Base-by-base conservation (phyloP, 2,329 filamentous ascomycete species). In the Fonsecaea monophora region DNA sequence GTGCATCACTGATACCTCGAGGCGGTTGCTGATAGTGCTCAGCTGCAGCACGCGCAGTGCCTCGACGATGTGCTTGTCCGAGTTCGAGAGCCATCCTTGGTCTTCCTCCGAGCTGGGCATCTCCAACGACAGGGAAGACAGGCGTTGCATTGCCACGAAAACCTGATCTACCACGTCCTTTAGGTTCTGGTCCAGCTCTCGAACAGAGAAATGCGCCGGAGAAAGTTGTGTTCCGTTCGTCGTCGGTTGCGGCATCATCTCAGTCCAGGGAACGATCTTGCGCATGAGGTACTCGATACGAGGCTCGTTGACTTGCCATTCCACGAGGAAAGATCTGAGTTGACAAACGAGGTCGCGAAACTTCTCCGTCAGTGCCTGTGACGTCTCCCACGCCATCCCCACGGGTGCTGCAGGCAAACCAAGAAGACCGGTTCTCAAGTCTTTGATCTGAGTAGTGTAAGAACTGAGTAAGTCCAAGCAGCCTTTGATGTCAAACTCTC, bases 141-240 rank as follows among this genome's bases (percentile, higher is more conserved):
- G 84, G 69, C 89, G 87, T 76, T 97, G 92, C 56, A 96, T 84
- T 0, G 91, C 89, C 40, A 94, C 90, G 1, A 97, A 87, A 34
- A 94, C 86, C 58, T 87, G 86, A 77, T 96, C 91, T 55, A 90
- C 86, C n/a, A 90, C 82, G 0, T 79, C 85, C 42, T 91, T 85
- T 1, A 92, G 77, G 3, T 83, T 81, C 13, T 83, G 78, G 50
- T 88, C 85, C 53, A 93, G 85, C 0, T 78, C 75, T 18, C 83
- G 74, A 25, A 82, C 67, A 57, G 73, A 71, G 34, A 78, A 34
- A 21, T 60, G 15, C 48, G 40, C 61, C 72, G 72, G 56, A 45
- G 68, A 59, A 60, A 72, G 53, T 9, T 63, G 56, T 12, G 53
- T 50, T 5, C 64, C 53, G 12, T 68, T 57, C 34, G 68, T 25